These are phyloP conservation scores for Fusarium sp. DNA, from an alignment of 2,329 filamentous ascomycete genomes.

Conservation along the genomic window DNA sequence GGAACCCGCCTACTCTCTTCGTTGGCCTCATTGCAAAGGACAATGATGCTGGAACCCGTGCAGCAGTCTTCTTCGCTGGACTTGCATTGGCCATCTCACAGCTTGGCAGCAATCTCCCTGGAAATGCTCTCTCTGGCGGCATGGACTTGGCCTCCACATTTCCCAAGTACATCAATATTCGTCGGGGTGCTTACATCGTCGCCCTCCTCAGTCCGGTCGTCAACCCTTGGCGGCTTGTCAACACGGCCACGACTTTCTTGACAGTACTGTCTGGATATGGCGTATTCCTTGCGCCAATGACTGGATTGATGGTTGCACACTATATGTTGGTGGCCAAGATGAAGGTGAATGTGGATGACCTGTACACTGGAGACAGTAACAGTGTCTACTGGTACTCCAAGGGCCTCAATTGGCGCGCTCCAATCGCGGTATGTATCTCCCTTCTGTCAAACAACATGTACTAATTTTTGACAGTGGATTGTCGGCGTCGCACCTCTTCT, in stretches of 20 bases:
- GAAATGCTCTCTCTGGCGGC: slow-evolving; percentile 51
- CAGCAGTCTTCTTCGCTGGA: slow-evolving; percentile 52
- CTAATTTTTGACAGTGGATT: slow-evolving; percentile 47
- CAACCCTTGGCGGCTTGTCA: slow-evolving; percentile 53
- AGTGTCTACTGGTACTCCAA: slow-evolving; percentile 54
- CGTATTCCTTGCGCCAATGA: slow-evolving; percentile 53
- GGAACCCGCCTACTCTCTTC: slow-evolving; percentile 52
- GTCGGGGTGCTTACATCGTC: slow-evolving; percentile 51
- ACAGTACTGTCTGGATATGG: slow-evolving; percentile 51
- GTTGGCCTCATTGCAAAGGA: slow-evolving; percentile 46
- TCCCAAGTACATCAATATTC: slow-evolving; percentile 52
- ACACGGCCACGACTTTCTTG: slow-evolving; percentile 50
- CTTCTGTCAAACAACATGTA: too few relatives aligned
- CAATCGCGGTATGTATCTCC: slow-evolving; percentile 49
- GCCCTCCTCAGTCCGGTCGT: slow-evolving; percentile 49
- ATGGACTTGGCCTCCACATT: slow-evolving; percentile 53
- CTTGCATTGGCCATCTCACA: slow-evolving; percentile 50
- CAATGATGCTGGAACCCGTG: slow-evolving; percentile 47
- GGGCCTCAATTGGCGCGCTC: slow-evolving; percentile 55
- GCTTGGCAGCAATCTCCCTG: slow-evolving; percentile 51
- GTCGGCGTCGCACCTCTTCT: slow-evolving; percentile 52
- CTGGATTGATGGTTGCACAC: slow-evolving; percentile 52
- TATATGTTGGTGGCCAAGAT: slow-evolving; percentile 48
- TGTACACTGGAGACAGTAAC: slow-evolving; percentile 44
- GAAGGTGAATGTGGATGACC: slow-evolving; percentile 50